A percentile compares a stretch with the other conserved stretches of the same genome.
These are phyloP conservation scores for Trichoderma pleuroti DNA, from an alignment of 2,329 filamentous ascomycete species.

Conservation along the genomic window DNA sequence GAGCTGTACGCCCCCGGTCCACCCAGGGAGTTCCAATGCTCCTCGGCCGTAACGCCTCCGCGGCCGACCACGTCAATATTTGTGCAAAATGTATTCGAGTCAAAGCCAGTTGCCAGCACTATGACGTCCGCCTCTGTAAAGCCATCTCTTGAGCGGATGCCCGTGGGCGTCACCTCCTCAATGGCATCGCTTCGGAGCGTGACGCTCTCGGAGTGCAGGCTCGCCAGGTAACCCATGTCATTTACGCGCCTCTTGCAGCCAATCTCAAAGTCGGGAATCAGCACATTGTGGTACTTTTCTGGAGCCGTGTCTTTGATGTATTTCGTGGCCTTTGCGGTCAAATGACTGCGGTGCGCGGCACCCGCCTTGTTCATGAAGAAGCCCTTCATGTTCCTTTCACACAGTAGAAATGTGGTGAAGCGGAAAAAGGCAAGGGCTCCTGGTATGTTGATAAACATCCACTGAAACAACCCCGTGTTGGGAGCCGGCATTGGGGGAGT, in stretches of 20 bases:
- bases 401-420: conserved; percentile 39
- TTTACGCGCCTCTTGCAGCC: conserved; percentile 64
- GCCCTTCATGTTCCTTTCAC: conserved; percentile 31
- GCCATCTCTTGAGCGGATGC: conserved; percentile 36
- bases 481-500: conserved; percentile 31
- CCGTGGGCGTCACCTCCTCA: conserved; percentile 43
- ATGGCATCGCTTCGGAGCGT: conserved; percentile 46
- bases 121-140: conserved; percentile 55
- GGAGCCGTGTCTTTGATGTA: conserved; percentile 47
- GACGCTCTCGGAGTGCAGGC: conserved; percentile 48
- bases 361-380: conserved; percentile 41
- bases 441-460: conserved; percentile 46
- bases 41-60: conserved; percentile 45
- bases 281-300: conserved; percentile 56
- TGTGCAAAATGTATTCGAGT: conserved; percentile 51
- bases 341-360: conserved; percentile 34
- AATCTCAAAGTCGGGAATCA: conserved; percentile 60
- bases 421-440: conserved; percentile 40
- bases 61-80: conserved; percentile 52
- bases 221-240: conserved; percentile 53
- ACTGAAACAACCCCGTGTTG: conserved; percentile 21
- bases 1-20: conserved; percentile 61
- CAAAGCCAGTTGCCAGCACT: conserved; percentile 59
- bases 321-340: conserved; percentile 39
- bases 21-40: conserved; percentile 57